These are phyloP conservation scores for Penicillium nucicola DNA, from an alignment of 495 filamentous ascomycete species.

Conservation along the genomic window DNA sequence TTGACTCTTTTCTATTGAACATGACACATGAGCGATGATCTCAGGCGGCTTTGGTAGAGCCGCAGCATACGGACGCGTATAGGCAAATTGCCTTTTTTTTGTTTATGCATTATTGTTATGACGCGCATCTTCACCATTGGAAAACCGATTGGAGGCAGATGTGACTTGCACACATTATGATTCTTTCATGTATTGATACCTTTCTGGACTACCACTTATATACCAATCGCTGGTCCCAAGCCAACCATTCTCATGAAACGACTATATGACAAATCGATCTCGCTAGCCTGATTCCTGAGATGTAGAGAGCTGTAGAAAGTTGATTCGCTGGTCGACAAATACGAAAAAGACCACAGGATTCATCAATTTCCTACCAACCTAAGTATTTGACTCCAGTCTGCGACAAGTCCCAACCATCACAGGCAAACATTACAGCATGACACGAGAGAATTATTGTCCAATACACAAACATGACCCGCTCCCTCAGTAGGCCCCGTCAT, in stretches of 20 bases:
- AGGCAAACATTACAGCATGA: no score
- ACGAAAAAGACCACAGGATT: no score
- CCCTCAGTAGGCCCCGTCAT: constrained; percentile 31
- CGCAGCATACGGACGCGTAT: constrained; percentile 19
- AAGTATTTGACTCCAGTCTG: no score
- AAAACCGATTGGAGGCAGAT: background rate
- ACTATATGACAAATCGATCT: no score
- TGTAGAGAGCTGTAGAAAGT: no score
- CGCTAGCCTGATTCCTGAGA: no score
- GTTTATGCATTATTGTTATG: constrained; percentile 12
- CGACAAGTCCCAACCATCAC: no score
- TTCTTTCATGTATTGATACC: background rate
- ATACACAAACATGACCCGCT: background rate
- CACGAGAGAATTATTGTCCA: no score
- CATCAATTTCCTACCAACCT: no score
- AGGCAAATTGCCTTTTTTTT: constrained; percentile 9
- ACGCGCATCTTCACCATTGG: background rate
- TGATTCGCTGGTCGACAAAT: no score
- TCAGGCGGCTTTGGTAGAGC: constrained; percentile 8
- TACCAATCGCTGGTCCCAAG: background rate
- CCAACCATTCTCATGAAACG: no score
- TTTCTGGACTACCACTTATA: background rate
- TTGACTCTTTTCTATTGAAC: constrained; percentile 13
- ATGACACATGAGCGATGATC: constrained; percentile 12
- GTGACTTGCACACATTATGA: background rate